Evolutionary conservation across 2,329 filamentous ascomycete species (phyloP).

Genomic region (Fusarium ambrosium): DNA sequence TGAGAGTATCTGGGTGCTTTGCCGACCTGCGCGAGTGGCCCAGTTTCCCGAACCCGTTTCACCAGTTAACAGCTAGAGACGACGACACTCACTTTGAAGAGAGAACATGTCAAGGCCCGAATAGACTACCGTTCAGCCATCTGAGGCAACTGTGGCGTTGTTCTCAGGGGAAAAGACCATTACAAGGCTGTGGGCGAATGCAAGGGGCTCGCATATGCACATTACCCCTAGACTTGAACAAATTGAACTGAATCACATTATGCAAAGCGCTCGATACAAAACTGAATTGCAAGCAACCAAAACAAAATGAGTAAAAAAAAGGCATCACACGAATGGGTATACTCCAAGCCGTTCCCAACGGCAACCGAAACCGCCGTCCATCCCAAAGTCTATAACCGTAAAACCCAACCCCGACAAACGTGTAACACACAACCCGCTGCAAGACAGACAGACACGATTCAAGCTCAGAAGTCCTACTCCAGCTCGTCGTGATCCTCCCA

Average conservation of each 20-base stretch:
- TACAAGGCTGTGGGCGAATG: not conserved
- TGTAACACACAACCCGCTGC: constrained; percentile 4
- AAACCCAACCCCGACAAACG: not conserved
- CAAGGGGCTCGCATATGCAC: not conserved
- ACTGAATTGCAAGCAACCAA: constrained; percentile 21
- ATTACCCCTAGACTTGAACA: not conserved
- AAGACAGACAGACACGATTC: constrained; percentile 11
- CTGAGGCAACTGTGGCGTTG: not conserved
- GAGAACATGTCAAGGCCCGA: not conserved
- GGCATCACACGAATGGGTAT: constrained; percentile 44
- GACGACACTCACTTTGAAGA: too few relatives aligned
- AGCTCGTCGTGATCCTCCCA: constrained; percentile 63
- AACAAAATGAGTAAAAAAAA: constrained; percentile 31
- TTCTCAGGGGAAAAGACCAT: not conserved
- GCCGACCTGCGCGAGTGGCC: too few relatives aligned
- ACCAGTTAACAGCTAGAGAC: too few relatives aligned
- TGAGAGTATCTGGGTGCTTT: too few relatives aligned
- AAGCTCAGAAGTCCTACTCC: constrained; percentile 37
- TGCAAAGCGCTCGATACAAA: not conserved
- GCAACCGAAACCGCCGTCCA: constrained; percentile 24
- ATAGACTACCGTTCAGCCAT: not conserved
- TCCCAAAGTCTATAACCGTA: constrained; percentile 32
- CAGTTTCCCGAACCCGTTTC: too few relatives aligned
- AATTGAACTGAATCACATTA: not conserved
- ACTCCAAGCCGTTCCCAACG: constrained; percentile 36